Percentiles rank a stretch among this genome's conserved stretches.
These are phyloP conservation scores for Tillandsia fasciculata DNA, from an alignment of 176 grass and related monocot species.

Conservation along the genomic window DNA sequence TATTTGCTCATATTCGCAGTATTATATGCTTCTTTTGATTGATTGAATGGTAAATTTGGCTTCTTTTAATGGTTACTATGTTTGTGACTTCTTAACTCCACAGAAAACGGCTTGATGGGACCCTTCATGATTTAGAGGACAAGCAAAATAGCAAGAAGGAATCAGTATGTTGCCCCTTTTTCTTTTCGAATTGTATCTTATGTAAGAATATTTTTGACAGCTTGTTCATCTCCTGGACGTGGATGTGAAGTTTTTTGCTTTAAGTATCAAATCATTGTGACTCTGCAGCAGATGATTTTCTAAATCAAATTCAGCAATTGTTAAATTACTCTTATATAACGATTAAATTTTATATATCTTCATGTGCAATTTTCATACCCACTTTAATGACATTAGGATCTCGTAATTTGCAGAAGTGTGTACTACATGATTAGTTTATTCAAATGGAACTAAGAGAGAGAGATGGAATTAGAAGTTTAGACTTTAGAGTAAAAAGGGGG, in stretches of 20 bases:
- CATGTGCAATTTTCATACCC: no score
- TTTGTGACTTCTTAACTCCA: not conserved
- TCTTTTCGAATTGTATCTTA: not conserved
- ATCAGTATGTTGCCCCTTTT: slow-evolving; percentile 37
- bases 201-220: not conserved
- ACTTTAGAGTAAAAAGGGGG: not conserved
- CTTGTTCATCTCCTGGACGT: no score
- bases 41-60: not conserved
- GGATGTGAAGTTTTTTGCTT: no score
- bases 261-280: no score
- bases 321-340: no score
- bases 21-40: slow-evolving; percentile 14
- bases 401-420: not conserved
- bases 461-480: not conserved
- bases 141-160: slow-evolving; percentile 98
- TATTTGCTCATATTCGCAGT: not conserved
- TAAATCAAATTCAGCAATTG: no score
- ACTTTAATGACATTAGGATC: no score
- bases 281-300: no score
- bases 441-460: not conserved
- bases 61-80: slow-evolving; percentile 8
- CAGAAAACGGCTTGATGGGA: slow-evolving; percentile 79
- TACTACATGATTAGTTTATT: not conserved
- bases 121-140: slow-evolving; percentile 75
- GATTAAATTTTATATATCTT: no score